phyloP scores from a whole-genome alignment of 495 filamentous ascomycete genomes.

The Daldinia decipiens region DNA sequence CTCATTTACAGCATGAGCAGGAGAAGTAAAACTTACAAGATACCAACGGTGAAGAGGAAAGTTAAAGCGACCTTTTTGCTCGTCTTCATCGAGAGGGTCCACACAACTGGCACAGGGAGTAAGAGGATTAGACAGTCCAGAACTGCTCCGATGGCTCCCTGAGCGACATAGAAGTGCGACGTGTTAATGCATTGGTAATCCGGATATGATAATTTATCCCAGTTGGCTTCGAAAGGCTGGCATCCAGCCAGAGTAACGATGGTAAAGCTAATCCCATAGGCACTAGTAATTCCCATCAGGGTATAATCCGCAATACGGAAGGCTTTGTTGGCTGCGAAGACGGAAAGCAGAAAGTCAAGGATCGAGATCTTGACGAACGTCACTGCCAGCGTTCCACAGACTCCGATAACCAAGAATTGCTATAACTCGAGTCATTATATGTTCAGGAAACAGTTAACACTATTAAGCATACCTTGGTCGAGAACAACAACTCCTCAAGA shows the following conservation, averaged over 20 bases:
- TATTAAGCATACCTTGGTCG: neutral
- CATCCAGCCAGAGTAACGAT: neutral
- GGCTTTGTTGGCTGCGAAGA: neutral
- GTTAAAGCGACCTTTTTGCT: neutral
- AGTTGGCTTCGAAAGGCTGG: neutral
- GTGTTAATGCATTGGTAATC: neutral
- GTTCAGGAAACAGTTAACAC: neutral
- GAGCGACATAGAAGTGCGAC: neutral
- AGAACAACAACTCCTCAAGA: neutral
- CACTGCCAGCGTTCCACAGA: neutral
- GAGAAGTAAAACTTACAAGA: neutral
- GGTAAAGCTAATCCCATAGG: neutral
- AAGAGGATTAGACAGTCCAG: neutral
- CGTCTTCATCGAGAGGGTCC: neutral
- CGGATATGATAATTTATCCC: neutral
- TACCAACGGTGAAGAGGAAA: neutral
- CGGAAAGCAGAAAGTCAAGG: slow-evolving; percentile 1
- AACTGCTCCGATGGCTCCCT: neutral
- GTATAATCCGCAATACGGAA: neutral
- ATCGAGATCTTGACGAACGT: neutral
- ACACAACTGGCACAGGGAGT: neutral
- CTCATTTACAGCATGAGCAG: neutral
- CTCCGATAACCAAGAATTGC: neutral
- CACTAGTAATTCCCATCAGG: neutral
- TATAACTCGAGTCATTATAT: neutral